Evolutionary conservation across 2,329 filamentous ascomycete species (phyloP), one percentile per base, ranked within the genome.

Genomic region (Penicillium sp.): DNA sequence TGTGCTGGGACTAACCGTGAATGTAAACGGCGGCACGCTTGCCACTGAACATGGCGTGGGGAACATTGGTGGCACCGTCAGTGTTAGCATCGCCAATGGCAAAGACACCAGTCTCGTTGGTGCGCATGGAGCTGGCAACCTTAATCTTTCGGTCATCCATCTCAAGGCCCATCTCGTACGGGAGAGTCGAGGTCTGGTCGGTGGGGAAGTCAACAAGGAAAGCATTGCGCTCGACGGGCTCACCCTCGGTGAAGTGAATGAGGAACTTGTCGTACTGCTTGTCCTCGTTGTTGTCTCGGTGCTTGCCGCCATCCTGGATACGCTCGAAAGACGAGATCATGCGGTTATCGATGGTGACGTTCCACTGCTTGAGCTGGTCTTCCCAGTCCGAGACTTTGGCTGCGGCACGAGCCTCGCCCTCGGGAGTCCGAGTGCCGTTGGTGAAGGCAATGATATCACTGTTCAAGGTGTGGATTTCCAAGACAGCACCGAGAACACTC

Each of bases 41-140:
- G 2, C 81, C 81, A 9, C 70, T 78, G 58, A 72, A 84, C 58
- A 84, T 74, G 0, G 82, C 81, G 54, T 83, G 81, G 0, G 80
- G 80, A 0, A 84, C 76, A 54, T 84, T 84, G 2, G 80, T 83
- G 5, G 72, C 68, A n/a, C 77, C 77, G 47, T 83, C 81, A 28
- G 75, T 76, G 64, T 84, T 84, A 7, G 76, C 77, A 53, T 84
- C 81, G 0, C 81, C 81, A 18, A 84, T 65, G 6, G 79, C 81
- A 56, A 78, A 84, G 0, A 83, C 75, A 1, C 80, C 80, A 0
- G 67, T 60, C 3, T 81, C 59, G 45, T 75, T 83, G 0, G 81
- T 82, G 12, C 69, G 57, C 50, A 79, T 69, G 0, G 75, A 77
- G n/a, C 66, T 69, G 1, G 65, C 50, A 0, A 72, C 75, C 0